phyloP scores from a whole-genome alignment of 2,329 filamentous ascomycete species.

The Pleurostoma richardsiae region DNA sequence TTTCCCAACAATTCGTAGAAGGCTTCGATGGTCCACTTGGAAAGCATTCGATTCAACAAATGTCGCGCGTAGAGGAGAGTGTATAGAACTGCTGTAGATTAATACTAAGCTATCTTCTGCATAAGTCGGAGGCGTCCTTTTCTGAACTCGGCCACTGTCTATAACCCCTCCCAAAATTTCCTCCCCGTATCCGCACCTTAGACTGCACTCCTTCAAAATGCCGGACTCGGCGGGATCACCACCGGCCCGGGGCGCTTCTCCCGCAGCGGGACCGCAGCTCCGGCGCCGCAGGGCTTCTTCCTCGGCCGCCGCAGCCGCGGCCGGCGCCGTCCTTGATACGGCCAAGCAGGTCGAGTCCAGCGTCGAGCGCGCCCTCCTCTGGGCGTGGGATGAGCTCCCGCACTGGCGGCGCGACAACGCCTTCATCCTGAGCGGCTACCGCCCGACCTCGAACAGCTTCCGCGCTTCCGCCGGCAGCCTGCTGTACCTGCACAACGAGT shows the following conservation, averaged over 20 bases:
- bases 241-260: too few relatives aligned
- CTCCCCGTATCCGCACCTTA: too few relatives aligned
- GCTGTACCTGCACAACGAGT: slow-evolving; percentile 54
- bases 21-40: neutral
- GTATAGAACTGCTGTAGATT: too few relatives aligned
- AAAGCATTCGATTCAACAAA: neutral
- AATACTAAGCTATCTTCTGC: too few relatives aligned
- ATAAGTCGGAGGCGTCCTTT: too few relatives aligned
- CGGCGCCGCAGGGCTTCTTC: slow-evolving; percentile 4
- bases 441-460: slow-evolving; percentile 44
- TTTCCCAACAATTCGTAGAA: neutral
- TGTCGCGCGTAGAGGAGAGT: too few relatives aligned
- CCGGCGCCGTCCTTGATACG: slow-evolving; percentile 13
- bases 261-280: neutral
- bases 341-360: slow-evolving; percentile 30
- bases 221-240: too few relatives aligned
- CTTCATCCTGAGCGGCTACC: slow-evolving; percentile 51
- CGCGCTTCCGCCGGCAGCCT: slow-evolving; percentile 38
- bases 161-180: too few relatives aligned
- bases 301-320: slow-evolving; percentile 8
- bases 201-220: too few relatives aligned
- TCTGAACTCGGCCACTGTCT: too few relatives aligned
- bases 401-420: slow-evolving; percentile 56
- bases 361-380: slow-evolving; percentile 33
- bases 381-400: slow-evolving; percentile 55